These are phyloP conservation scores for Neodidymelliopsis sp. DNA, from an alignment of 2,329 filamentous ascomycete species.

Conservation along the genomic window DNA sequence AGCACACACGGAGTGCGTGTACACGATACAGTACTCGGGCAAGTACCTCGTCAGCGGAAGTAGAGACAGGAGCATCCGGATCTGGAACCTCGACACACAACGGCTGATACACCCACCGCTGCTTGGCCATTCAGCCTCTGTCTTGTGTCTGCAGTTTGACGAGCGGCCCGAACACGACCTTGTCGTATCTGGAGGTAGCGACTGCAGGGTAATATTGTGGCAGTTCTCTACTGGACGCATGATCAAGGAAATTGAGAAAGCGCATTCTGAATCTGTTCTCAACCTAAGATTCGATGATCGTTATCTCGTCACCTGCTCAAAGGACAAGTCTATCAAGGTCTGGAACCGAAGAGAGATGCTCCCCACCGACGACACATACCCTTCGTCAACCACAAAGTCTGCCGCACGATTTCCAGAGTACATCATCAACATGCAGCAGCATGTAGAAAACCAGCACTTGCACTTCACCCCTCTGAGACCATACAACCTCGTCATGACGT, in stretches of 20 bases:
- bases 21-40: slow-evolving; percentile 87
- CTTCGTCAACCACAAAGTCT: slow-evolving; percentile 50
- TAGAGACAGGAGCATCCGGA: slow-evolving; percentile 82
- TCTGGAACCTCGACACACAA: slow-evolving; percentile 87
- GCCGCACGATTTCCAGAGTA: slow-evolving; percentile 60
- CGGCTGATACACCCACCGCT: slow-evolving; percentile 79
- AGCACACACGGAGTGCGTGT: slow-evolving; percentile 91
- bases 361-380: slow-evolving; percentile 51
- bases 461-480: slow-evolving; percentile 66
- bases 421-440: slow-evolving; percentile 59
- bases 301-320: slow-evolving; percentile 94
- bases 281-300: slow-evolving; percentile 92
- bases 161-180: slow-evolving; percentile 85
- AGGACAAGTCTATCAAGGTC: slow-evolving; percentile 95
- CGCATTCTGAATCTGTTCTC: slow-evolving; percentile 88
- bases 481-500: slow-evolving; percentile 77
- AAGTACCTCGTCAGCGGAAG: slow-evolving; percentile 93
- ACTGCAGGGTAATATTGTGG: slow-evolving; percentile 91
- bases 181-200: slow-evolving; percentile 94
- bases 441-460: slow-evolving; percentile 48
- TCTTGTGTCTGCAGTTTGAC: slow-evolving; percentile 95
- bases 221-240: slow-evolving; percentile 88
- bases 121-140: slow-evolving; percentile 80
- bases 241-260: slow-evolving; percentile 75
- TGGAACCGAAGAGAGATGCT: slow-evolving; percentile 75